phyloP scores from a whole-genome alignment of 202 grass and related monocot genomes.

The Saccharum hybrid region DNA sequence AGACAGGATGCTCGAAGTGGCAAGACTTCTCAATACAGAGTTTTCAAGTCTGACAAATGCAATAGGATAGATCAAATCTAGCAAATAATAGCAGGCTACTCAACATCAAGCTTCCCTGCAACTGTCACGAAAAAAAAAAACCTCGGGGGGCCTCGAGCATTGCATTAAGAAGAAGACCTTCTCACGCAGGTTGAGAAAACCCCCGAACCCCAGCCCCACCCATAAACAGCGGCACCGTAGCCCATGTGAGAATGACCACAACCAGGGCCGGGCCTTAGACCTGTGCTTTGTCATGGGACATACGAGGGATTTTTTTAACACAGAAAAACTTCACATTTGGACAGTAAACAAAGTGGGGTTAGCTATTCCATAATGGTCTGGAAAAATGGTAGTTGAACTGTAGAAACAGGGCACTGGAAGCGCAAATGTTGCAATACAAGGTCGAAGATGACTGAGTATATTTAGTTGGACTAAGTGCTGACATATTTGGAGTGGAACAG shows the following conservation, averaged over 20 bases:
- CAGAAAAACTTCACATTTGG: not conserved
- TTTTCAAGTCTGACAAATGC: not conserved
- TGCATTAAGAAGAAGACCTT: no score
- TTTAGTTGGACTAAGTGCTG: not conserved
- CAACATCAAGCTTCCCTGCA: not conserved
- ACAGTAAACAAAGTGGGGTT: not conserved
- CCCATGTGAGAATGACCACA: no score
- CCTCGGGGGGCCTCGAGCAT: no score
- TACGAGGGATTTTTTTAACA: no score
- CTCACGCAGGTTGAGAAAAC: no score
- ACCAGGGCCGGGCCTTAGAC: no score
- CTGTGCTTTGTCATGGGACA: no score
- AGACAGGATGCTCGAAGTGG: not conserved
- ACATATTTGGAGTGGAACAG: not conserved
- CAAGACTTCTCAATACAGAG: not conserved
- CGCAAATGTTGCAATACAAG: conserved; percentile 2
- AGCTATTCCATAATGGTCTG: not conserved
- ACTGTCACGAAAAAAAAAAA: not conserved
- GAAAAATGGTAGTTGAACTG: not conserved
- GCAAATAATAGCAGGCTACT: not conserved
- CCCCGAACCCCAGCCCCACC: no score
- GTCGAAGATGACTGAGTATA: not conserved
- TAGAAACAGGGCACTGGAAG: not conserved
- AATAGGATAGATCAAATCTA: not conserved
- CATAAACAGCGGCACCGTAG: no score